Conservation (phyloP, 2,329 filamentous ascomycete genomes). For the Fusarium continuum region DNA sequence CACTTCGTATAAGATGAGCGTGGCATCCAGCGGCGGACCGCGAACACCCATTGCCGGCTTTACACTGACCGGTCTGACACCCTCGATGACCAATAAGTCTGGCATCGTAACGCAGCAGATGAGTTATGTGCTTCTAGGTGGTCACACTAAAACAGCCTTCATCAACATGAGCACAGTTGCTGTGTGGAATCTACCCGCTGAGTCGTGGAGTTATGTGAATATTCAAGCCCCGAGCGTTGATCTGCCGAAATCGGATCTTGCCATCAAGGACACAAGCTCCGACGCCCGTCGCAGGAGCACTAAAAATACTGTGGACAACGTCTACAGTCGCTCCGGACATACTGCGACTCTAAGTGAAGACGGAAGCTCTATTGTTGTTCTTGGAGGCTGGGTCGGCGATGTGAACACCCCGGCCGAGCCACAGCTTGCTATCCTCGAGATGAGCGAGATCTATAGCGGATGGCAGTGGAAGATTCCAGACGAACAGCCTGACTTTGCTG, state of each 20-base stretch:
- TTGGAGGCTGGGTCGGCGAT: constrained; percentile 94
- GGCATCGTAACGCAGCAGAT: constrained; percentile 75
- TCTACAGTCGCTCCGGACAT: constrained; percentile 90
- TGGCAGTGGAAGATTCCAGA: constrained; percentile 77
- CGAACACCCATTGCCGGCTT: constrained; percentile 88
- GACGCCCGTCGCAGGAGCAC: constrained; percentile 16
- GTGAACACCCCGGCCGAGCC: constrained; percentile 78
- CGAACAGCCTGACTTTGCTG: constrained; percentile 55
- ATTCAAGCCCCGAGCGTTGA: constrained; percentile 58
- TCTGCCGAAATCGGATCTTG: constrained; percentile 63
- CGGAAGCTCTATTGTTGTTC: constrained; percentile 77
- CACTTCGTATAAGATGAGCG: constrained; percentile 49
- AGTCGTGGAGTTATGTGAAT: constrained; percentile 83
- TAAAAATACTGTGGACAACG: constrained; percentile 47
- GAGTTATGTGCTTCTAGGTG: constrained; percentile 83
- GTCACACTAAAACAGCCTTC: constrained; percentile 84
- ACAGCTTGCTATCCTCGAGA: constrained; percentile 78
- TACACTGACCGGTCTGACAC: constrained; percentile 76
- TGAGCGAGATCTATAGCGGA: constrained; percentile 77
- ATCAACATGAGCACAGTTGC: constrained; percentile 95
- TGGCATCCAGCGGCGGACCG: constrained; percentile 61
- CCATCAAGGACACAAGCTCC: constrained; percentile 50
- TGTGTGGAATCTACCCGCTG: constrained; percentile 85
- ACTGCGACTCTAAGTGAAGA: constrained; percentile 83
- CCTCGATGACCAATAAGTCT: constrained; percentile 74